Conservation (phyloP, 2,329 filamentous ascomycete species). For the Pezicula neosporulosa region DNA sequence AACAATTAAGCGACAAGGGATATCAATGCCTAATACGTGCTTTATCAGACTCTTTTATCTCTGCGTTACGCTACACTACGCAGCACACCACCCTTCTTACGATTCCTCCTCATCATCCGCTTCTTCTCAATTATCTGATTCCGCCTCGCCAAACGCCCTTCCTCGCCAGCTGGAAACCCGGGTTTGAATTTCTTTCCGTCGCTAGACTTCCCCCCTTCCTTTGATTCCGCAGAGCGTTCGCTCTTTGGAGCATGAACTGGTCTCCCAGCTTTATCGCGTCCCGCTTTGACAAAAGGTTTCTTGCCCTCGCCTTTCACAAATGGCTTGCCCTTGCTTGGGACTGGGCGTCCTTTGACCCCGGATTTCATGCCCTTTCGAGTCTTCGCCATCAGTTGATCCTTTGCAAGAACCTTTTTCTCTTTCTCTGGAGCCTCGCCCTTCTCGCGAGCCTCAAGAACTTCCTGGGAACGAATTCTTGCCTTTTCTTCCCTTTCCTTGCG, state of each 20-base stretch:
- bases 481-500: constrained; percentile 63
- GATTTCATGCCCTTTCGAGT: constrained; percentile 30
- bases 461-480: constrained; percentile 36
- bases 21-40: background rate
- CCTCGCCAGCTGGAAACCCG: constrained; percentile 36
- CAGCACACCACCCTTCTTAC: constrained; percentile 15
- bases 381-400: constrained; percentile 29
- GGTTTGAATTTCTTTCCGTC: constrained; percentile 20
- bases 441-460: constrained; percentile 29
- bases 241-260: constrained; percentile 7
- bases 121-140: constrained; percentile 86
- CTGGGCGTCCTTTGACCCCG: constrained; percentile 16
- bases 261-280: constrained; percentile 3
- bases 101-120: constrained; percentile 68
- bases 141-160: constrained; percentile 54
- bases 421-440: constrained; percentile 27
- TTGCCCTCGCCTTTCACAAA: constrained; percentile 8
- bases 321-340: constrained; percentile 8
- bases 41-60: background rate
- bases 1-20: background rate
- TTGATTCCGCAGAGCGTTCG: constrained; percentile 8
- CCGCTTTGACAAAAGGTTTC: constrained; percentile 19
- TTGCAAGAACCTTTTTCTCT: constrained; percentile 28
- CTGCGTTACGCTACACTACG: background rate
- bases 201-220: constrained; percentile 3